Percentiles rank a stretch among this genome's conserved stretches.
phyloP scores from a whole-genome alignment of 352 stramenopile species.

The Saprolegnia parasitica region DNA sequence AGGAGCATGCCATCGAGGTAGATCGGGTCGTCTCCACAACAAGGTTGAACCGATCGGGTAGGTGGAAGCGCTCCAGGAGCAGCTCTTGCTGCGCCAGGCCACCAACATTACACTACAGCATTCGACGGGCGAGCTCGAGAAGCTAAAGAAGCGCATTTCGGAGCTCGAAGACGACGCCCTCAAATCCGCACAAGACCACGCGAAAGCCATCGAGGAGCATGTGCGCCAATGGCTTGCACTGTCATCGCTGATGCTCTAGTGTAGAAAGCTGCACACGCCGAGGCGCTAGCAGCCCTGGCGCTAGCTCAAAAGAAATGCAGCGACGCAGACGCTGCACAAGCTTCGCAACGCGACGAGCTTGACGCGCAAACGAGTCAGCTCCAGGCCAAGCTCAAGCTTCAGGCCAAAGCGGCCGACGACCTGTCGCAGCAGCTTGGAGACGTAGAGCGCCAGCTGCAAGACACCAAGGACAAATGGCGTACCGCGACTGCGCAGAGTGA shows the following conservation, averaged over 20 bases:
- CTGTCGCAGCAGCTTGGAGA: background rate
- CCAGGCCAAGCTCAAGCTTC: constrained; percentile 22
- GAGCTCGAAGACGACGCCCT: constrained; percentile 21
- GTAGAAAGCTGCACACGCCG: background rate
- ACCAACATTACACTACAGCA: constrained; percentile 29
- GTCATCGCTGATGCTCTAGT: background rate
- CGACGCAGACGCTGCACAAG: background rate
- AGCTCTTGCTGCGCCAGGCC: constrained; percentile 26
- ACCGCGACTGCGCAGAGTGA: constrained; percentile 29
- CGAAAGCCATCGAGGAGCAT: background rate
- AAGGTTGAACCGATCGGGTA: constrained; percentile 11
- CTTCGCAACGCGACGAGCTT: constrained; percentile 23
- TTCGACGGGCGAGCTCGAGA: constrained; percentile 22
- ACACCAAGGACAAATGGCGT: constrained; percentile 32
- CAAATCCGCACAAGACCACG: background rate
- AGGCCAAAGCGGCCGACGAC: background rate
- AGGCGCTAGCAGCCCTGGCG: background rate
- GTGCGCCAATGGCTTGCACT: background rate
- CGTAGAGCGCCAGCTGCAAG: constrained; percentile 30
- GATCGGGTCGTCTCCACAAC: constrained; percentile 9
- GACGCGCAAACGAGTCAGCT: constrained; percentile 30
- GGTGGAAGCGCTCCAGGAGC: constrained; percentile 25
- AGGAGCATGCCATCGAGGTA: constrained; percentile 18
- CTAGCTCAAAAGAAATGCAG: background rate
- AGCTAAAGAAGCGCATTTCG: constrained; percentile 14